These are phyloP conservation scores for Fusarium caatingaense DNA, from an alignment of 2,329 filamentous ascomycete genomes.

Conservation along the genomic window DNA sequence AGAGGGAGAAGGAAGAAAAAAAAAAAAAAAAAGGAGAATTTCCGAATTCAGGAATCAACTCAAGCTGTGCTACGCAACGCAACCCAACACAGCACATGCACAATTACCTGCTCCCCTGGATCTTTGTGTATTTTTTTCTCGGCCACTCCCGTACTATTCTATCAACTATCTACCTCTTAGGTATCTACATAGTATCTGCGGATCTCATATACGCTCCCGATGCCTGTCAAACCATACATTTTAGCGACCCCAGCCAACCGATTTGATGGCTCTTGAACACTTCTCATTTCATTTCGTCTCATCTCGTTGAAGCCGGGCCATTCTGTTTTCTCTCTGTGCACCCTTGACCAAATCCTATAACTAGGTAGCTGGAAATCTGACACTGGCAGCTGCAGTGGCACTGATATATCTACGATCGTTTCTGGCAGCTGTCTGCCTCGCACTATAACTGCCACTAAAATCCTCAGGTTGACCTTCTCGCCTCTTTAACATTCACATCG, in stretches of 20 bases:
- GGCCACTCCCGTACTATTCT: constrained; percentile 41
- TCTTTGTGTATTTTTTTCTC: constrained; percentile 40
- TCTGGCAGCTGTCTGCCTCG: constrained; percentile 1
- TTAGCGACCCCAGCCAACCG: constrained; percentile 1
- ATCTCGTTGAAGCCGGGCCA: neutral
- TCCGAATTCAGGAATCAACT: constrained; percentile 37
- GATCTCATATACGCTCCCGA: constrained; percentile 31
- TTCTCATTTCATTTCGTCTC: neutral
- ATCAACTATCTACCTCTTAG: constrained; percentile 4
- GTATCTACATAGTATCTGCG: neutral
- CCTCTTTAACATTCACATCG: neutral
- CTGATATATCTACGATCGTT: neutral
- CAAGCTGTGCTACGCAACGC: constrained; percentile 38
- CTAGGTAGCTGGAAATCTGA: constrained; percentile 12
- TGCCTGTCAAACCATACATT: constrained; percentile 10
- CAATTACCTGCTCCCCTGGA: constrained; percentile 9
- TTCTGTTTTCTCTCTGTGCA: constrained; percentile 15
- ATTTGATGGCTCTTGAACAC: constrained; percentile 15
- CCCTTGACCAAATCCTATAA: constrained; percentile 4
- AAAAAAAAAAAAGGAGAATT: constrained; percentile 18
- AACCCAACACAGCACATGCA: constrained; percentile 12
- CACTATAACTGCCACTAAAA: neutral
- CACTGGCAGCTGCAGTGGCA: constrained; percentile 10
- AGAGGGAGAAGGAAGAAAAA: too few relatives aligned
- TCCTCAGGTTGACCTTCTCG: neutral